Evolutionary conservation across 768 basidiomycete genomes (phyloP).

Genomic region (Xanthoconium stramineum): DNA sequence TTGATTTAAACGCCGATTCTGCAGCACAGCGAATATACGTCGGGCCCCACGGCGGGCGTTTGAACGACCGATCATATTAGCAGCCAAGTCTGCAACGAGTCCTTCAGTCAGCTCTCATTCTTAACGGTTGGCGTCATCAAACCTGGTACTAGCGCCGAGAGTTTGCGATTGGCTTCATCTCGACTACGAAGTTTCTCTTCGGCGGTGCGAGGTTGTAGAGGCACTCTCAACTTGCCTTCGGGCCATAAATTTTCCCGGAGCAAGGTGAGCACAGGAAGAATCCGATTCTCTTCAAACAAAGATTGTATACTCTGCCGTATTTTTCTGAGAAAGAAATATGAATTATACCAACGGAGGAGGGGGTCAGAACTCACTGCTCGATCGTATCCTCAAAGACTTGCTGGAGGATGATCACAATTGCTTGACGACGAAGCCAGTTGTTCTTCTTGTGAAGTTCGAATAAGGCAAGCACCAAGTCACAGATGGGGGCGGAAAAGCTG

Average conservation of each 20-base stretch:
- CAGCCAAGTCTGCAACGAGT: conserved; percentile 69
- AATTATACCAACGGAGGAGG: not conserved
- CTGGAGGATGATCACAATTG: conserved; percentile 94
- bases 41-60: conserved; percentile 93
- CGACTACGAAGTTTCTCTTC: conserved; percentile 80
- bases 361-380: conserved; percentile 63
- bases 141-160: conserved; percentile 93
- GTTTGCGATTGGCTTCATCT: conserved; percentile 85
- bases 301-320: conserved; percentile 73
- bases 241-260: conserved; percentile 84
- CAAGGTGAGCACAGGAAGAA: conserved; percentile 61
- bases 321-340: conserved; percentile 53
- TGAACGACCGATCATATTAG: conserved; percentile 97
- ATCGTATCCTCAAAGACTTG: conserved; percentile 95
- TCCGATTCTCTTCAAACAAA: conserved; percentile 62
- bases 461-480: conserved; percentile 86
- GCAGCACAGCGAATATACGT: conserved; percentile 88
- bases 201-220: conserved; percentile 61
- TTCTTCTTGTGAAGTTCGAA: conserved; percentile 96
- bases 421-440: conserved; percentile 94
- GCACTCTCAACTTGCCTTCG: conserved; percentile 67
- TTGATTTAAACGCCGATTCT: conserved; percentile 92
- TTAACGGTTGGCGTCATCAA: conserved; percentile 5
- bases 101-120: not conserved
- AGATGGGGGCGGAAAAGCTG: conserved; percentile 89